These are phyloP conservation scores for Trichoderma harzianum DNA, from an alignment of 2,329 filamentous ascomycete species.

Conservation along the genomic window DNA sequence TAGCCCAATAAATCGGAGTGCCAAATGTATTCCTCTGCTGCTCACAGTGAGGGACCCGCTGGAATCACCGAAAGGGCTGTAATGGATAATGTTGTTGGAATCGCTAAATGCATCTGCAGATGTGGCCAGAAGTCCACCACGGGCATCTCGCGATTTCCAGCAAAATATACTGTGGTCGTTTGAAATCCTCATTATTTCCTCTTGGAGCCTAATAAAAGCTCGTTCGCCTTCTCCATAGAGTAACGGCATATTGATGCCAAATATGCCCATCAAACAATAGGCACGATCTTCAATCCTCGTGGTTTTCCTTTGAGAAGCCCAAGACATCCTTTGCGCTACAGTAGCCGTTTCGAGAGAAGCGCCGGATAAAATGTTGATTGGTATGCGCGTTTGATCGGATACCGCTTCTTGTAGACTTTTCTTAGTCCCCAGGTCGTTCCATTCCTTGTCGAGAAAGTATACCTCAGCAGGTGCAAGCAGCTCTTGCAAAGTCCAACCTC, in stretches of 20 bases:
- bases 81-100: background rate
- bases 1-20: background rate
- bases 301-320: conserved; percentile 26
- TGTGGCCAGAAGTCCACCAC: background rate
- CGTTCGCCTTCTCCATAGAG: conserved; percentile 29
- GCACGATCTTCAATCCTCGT: conserved; percentile 28
- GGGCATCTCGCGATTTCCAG: background rate
- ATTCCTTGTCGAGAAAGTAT: background rate
- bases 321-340: conserved; percentile 25
- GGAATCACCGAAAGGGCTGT: background rate
- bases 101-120: background rate
- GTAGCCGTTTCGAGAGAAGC: conserved; percentile 7
- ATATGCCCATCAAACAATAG: conserved; percentile 31
- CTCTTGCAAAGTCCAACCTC: conserved; percentile 2
- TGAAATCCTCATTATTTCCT: background rate
- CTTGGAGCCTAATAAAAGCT: conserved; percentile 24
- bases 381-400: background rate
- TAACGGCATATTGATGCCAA: conserved; percentile 30
- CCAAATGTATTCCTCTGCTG: background rate
- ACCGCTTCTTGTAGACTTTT: background rate
- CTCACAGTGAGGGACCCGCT: background rate
- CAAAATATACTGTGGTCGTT: background rate
- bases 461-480: background rate
- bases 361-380: background rate
- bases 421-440: background rate